Evolutionary conservation across 352 stramenopile species (phyloP).

Genomic region (Phytophthora boehmeriae): DNA sequence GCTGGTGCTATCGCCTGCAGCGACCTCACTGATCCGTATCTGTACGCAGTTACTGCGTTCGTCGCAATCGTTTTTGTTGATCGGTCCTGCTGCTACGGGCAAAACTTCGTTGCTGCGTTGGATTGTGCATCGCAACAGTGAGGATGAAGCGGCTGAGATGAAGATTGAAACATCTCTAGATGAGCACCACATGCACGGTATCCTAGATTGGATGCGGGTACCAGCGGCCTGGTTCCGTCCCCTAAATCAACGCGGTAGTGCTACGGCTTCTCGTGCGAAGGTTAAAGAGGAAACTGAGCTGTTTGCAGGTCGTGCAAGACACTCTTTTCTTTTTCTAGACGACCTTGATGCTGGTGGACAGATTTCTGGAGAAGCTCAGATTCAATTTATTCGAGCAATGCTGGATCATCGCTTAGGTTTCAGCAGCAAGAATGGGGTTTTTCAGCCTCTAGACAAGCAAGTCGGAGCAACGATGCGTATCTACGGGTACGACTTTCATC

Average conservation of each 20-base stretch:
- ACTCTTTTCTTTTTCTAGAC: constrained; percentile 65
- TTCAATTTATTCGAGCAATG: constrained; percentile 54
- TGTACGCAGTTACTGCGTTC: constrained; percentile 43
- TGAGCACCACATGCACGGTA: constrained; percentile 34
- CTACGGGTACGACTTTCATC: not conserved
- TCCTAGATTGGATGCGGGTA: constrained; percentile 57
- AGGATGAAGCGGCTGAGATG: constrained; percentile 41
- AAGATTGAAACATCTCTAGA: constrained; percentile 60
- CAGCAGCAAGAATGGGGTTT: constrained; percentile 32
- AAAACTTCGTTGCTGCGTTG: constrained; percentile 60
- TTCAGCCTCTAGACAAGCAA: constrained; percentile 39
- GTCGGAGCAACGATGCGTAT: constrained; percentile 49
- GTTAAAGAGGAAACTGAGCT: constrained; percentile 46
- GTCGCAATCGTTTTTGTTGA: constrained; percentile 50
- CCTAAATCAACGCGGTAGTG: constrained; percentile 4
- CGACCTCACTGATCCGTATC: constrained; percentile 37
- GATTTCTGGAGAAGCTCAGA: constrained; percentile 11
- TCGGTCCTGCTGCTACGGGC: constrained; percentile 45
- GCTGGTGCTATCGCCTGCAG: constrained; percentile 38
- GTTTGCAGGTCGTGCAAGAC: constrained; percentile 28
- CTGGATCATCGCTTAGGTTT: constrained; percentile 52
- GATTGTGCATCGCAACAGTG: constrained; percentile 40
- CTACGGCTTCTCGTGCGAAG: constrained; percentile 21
- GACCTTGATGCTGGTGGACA: constrained; percentile 36
- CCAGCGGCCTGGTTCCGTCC: constrained; percentile 49